These are phyloP conservation scores for Exophiala lecanii-corni DNA, from an alignment of 2,329 filamentous ascomycete genomes.

Conservation along the genomic window DNA sequence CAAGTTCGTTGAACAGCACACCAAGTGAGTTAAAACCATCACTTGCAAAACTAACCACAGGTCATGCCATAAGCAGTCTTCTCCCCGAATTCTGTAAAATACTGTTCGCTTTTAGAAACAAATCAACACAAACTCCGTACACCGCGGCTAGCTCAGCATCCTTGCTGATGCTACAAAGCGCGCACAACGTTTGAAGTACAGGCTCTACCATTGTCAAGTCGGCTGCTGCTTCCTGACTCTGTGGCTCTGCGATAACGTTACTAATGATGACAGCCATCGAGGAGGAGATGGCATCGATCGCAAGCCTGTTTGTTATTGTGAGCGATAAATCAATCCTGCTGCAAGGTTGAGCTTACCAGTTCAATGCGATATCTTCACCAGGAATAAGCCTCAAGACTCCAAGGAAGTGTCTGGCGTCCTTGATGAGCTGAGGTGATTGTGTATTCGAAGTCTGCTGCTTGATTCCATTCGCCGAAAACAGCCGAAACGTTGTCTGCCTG, in stretches of 20 bases:
- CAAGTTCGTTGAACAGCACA: too few species aligned
- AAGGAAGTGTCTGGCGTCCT: conserved; percentile 54
- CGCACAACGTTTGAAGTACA: conserved; percentile 12
- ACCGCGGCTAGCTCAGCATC: conserved; percentile 89
- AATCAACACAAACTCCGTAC: conserved; percentile 55
- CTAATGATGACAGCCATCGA: conserved; percentile 90
- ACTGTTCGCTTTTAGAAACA: conserved; percentile 12
- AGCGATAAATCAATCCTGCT: conserved; percentile 22
- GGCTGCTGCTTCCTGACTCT: conserved; percentile 50
- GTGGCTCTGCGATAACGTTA: conserved; percentile 90
- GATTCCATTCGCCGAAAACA: conserved; percentile 10
- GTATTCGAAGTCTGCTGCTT: conserved; percentile 6
- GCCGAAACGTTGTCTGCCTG: neutral
- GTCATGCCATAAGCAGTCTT: too few species aligned
- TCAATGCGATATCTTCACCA: conserved; percentile 85
- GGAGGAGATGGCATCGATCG: conserved; percentile 92
- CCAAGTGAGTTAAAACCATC: too few species aligned
- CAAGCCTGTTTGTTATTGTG: conserved; percentile 55
- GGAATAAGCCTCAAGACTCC: conserved; percentile 91
- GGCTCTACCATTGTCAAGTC: conserved; percentile 9
- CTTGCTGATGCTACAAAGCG: conserved; percentile 61
- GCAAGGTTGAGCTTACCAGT: conserved; percentile 69
- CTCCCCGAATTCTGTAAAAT: too few species aligned
- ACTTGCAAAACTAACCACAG: too few species aligned
- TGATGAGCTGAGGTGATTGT: conserved; percentile 4